Base-by-base conservation (phyloP, 2,329 filamentous ascomycete species). In the Neonectria faginata region DNA sequence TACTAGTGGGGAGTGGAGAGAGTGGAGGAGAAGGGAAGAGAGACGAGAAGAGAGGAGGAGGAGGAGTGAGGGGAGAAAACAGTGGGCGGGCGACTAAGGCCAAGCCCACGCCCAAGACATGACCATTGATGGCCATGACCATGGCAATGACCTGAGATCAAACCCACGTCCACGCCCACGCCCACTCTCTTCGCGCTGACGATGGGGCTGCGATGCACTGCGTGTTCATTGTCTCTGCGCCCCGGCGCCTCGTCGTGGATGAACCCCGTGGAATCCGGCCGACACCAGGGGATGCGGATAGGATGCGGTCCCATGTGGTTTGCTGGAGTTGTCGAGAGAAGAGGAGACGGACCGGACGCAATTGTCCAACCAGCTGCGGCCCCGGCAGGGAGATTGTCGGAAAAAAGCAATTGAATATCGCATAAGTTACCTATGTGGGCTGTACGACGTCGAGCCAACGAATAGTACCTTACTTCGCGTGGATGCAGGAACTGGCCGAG, bases 341-440 rank as follows among this genome's bases (percentile, higher is more conserved):
- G 70, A 68, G 71, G 69, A 72, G 63, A 73, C 68, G 59, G 53
- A 51, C 57, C 55, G 56, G 48, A 33, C 29, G 50, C 65, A 55
- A 74, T 75, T 75, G 68, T 65, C 74, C 71, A 75, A 75, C 73
- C 73, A 75, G 67, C 57, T 55, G 64, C 53, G 54, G 57, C 55
- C 20, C 52, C 60, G 31, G 22, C 8, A 45, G 22, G 54, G 62
- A 25, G 54, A 68, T 61, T 68, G 62, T 58, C 25, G 25, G 25
- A 56, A 71, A 68, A 66, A 66, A 71, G 71, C 71, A 70, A 68
- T 60, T 65, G 63, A 57, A 64, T 70, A 66, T 73, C 59, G 52
- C 58, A 72, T 70, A 25, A 25, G 25, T 25, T 25, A 25, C 25
- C 25, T 25, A 20, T 39, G 12, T 39, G 7, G 5, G 67, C 62